Conservation (phyloP, 176 grass and related monocot species). For the Poa annua region DNA sequence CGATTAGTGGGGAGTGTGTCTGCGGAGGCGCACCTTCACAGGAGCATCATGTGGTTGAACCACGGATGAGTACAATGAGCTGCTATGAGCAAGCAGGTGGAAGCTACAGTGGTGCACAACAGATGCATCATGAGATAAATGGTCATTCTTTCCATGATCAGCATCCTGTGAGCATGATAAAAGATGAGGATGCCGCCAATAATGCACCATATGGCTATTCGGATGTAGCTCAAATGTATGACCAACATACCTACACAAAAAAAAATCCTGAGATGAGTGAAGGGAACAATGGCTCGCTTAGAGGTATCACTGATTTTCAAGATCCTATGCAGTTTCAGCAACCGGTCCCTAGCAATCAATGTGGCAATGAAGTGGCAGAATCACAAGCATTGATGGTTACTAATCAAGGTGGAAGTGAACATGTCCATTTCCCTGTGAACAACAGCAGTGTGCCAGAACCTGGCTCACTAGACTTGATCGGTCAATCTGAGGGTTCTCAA, state of each 20-base stretch:
- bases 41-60: slow-evolving; percentile 41
- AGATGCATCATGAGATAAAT: slow-evolving; percentile 51
- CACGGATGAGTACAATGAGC: slow-evolving; percentile 40
- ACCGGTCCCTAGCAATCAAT: slow-evolving; percentile 46
- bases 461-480: slow-evolving; percentile 21
- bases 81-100: slow-evolving; percentile 45
- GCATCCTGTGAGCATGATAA: slow-evolving; percentile 45
- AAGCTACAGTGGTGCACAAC: slow-evolving; percentile 42
- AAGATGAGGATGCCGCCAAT: slow-evolving; percentile 39
- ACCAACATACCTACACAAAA: slow-evolving; percentile 43
- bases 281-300: slow-evolving; percentile 49
- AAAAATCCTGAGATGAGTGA: slow-evolving; percentile 46
- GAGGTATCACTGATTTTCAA: slow-evolving; percentile 47
- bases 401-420: slow-evolving; percentile 45
- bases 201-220: slow-evolving; percentile 48
- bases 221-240: slow-evolving; percentile 54
- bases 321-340: slow-evolving; percentile 53
- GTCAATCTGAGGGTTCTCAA: slow-evolving; percentile 52
- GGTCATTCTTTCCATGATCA: slow-evolving; percentile 55
- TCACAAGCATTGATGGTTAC: slow-evolving; percentile 41
- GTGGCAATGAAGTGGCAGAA: slow-evolving; percentile 48
- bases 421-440: slow-evolving; percentile 34
- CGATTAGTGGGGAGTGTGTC: slow-evolving; percentile 37
- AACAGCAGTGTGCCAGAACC: slow-evolving; percentile 39
- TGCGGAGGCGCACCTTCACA: slow-evolving; percentile 43